Evolutionary conservation across 2,329 filamentous ascomycete genomes (phyloP).

Genomic region (Teratosphaeria pseudoeucalypti): DNA sequence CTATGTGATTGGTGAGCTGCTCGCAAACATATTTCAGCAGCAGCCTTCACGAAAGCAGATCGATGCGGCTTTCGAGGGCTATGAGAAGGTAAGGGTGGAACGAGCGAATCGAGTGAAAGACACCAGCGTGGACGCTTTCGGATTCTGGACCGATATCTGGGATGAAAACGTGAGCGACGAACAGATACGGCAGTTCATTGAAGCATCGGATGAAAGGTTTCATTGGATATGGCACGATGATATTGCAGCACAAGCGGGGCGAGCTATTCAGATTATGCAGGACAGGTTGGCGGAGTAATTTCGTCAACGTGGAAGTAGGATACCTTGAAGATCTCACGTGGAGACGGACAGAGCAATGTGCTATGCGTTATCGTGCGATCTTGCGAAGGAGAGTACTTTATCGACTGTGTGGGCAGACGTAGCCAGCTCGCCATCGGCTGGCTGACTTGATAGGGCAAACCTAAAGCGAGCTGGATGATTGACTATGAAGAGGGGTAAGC

Average conservation of each 20-base stretch:
- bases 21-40: background rate
- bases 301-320: background rate
- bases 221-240: constrained; percentile 18
- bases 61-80: constrained; percentile 12
- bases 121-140: constrained; percentile 10
- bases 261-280: background rate
- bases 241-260: constrained; percentile 5
- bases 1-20: constrained; percentile 26
- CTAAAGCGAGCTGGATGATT: background rate
- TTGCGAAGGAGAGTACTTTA: background rate
- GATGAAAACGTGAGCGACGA: constrained; percentile 8
- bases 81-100: constrained; percentile 10
- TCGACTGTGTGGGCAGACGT: background rate
- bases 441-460: background rate
- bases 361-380: background rate
- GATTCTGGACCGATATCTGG: constrained; percentile 9
- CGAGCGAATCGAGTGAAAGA: constrained; percentile 10
- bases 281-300: background rate
- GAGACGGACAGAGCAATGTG: too few relatives aligned
- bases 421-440: background rate
- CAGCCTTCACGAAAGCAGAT: background rate
- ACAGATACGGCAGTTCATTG: constrained; percentile 11
- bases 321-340: too few relatives aligned
- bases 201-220: constrained; percentile 9
- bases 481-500: background rate